Percentiles rank a stretch among this genome's conserved stretches.
These are phyloP conservation scores for Purpureocillium takamizusanense DNA, from an alignment of 2,329 filamentous ascomycete species.

Conservation along the genomic window DNA sequence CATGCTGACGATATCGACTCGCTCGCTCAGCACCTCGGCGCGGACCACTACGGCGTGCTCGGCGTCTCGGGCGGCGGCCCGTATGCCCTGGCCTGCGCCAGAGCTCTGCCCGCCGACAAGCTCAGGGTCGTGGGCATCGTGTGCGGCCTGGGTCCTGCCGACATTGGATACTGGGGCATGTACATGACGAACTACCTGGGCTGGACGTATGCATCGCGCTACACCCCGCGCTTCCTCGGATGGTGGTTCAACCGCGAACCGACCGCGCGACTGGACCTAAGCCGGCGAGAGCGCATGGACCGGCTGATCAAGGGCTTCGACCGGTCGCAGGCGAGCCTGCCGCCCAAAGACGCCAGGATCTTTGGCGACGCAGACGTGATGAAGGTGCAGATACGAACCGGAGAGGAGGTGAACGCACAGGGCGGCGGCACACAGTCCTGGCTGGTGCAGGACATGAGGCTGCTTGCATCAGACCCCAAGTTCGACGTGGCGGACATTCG, in stretches of 20 bases:
- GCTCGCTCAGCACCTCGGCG: conserved; percentile 5
- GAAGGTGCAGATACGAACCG: background rate
- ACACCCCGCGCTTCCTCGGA: background rate
- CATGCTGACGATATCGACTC: too few relatives aligned
- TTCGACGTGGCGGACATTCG: background rate
- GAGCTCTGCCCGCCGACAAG: conserved; percentile 5
- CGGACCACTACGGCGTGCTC: conserved; percentile 6
- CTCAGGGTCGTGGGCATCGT: conserved; percentile 10
- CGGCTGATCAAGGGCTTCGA: background rate
- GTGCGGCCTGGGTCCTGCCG: conserved; percentile 11
- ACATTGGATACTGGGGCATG: conserved; percentile 10
- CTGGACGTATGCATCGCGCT: background rate
- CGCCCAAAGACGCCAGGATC: background rate
- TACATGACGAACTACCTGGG: background rate
- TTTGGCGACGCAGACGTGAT: background rate
- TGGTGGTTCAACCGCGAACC: background rate
- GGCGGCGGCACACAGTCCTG: background rate
- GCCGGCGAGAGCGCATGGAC: background rate
- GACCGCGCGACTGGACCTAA: background rate
- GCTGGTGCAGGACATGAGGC: background rate
- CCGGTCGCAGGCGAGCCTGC: background rate
- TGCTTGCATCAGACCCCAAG: background rate
- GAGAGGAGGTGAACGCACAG: background rate
- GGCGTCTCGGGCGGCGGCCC: conserved; percentile 13
- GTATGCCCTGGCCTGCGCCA: conserved; percentile 12